Percentiles rank a stretch among this genome's conserved stretches.
Conservation (phyloP, 2,329 filamentous ascomycete genomes). For the Aspergillus aculeatus region DNA sequence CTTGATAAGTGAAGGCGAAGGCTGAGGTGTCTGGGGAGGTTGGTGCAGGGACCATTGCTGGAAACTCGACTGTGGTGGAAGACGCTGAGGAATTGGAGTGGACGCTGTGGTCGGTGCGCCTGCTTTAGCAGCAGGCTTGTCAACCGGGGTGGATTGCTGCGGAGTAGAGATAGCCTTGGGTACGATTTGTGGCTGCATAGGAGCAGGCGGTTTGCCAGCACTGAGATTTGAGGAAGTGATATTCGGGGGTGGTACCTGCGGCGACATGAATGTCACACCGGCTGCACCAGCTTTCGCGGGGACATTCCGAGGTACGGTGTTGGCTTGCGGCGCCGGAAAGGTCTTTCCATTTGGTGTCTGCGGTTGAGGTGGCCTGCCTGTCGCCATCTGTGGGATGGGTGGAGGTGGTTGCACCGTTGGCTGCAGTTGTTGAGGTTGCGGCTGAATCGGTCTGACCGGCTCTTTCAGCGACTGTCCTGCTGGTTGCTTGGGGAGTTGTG, state of each 20-base stretch:
- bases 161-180: conserved; percentile 21
- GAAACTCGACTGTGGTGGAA: conserved; percentile 32
- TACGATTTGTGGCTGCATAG: conserved; percentile 28
- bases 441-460: conserved; percentile 4
- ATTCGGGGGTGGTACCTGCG: conserved; percentile 18
- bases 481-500: conserved; percentile 11
- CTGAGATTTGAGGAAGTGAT: conserved; percentile 21
- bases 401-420: conserved; percentile 1
- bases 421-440: conserved; percentile 5
- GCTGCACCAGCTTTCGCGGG: conserved; percentile 9
- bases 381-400: neutral
- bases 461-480: conserved; percentile 6
- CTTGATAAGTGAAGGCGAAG: conserved; percentile 22
- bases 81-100: conserved; percentile 21
- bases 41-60: conserved; percentile 40
- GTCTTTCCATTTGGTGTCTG: conserved; percentile 22
- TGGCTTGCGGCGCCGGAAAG: conserved; percentile 23
- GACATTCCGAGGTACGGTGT: conserved; percentile 17
- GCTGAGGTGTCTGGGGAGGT: conserved; percentile 31
- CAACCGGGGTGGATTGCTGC: conserved; percentile 12
- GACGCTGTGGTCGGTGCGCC: conserved; percentile 14
- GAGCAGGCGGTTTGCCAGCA: conserved; percentile 17
- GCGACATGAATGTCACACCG: conserved; percentile 12
- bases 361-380: conserved; percentile 7
- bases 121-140: conserved; percentile 19